Conservation (phyloP, 768 basidiomycete species). For the Mycena galericulata region DNA sequence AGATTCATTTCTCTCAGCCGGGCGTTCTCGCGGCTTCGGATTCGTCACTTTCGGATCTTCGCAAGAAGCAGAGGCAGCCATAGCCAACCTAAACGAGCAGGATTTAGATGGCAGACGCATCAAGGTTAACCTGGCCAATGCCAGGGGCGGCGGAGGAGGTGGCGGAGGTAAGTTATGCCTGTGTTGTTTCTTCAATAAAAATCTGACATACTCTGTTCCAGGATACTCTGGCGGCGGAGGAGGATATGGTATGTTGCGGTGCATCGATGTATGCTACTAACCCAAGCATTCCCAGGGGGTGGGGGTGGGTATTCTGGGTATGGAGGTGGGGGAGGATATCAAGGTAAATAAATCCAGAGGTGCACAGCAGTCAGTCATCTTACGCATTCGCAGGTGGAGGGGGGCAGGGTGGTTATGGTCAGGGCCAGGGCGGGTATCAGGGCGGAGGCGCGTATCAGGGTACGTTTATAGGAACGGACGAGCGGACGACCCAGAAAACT, state of each 20-base stretch:
- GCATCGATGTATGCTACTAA: constrained; percentile 33
- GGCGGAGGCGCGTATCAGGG: constrained; percentile 40
- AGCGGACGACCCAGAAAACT: too few species aligned
- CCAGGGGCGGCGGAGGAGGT: constrained; percentile 59
- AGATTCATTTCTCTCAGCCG: constrained; percentile 54
- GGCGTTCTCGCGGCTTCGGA: constrained; percentile 96
- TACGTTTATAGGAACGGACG: too few species aligned
- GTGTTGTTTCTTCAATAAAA: neutral
- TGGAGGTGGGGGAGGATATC: constrained; percentile 1
- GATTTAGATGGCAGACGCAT: constrained; percentile 95
- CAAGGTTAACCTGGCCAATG: constrained; percentile 88
- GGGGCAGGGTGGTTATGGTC: too few species aligned
- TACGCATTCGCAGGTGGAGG: too few species aligned
- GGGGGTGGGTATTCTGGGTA: constrained; percentile 44
- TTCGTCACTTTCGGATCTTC: constrained; percentile 83
- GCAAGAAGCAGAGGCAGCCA: constrained; percentile 84
- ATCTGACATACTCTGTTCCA: neutral
- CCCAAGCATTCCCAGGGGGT: constrained; percentile 38
- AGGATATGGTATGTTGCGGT: constrained; percentile 17
- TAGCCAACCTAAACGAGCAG: constrained; percentile 83
- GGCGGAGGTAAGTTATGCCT: constrained; percentile 16
- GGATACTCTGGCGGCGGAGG: constrained; percentile 37
- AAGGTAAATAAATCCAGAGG: too few species aligned
- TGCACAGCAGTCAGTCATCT: too few species aligned
- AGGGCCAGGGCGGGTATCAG: too few species aligned